phyloP scores from a whole-genome alignment of 129 eudicot species.

The Artemisia tridentata region DNA sequence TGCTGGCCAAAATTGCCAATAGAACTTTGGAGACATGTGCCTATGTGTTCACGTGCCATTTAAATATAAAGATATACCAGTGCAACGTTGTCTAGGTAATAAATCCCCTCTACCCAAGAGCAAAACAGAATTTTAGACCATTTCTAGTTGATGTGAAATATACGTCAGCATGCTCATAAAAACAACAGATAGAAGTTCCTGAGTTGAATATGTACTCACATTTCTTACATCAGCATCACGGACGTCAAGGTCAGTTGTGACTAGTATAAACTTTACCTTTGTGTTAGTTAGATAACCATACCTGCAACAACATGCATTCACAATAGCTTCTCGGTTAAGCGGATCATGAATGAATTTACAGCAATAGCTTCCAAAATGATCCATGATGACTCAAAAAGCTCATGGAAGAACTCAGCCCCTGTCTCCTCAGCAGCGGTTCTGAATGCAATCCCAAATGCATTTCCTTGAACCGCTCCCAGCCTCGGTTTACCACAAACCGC shows the following conservation, averaged over 20 bases:
- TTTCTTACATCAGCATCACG: conserved; percentile 94
- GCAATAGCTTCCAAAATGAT: too few species aligned
- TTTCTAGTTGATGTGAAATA: neutral
- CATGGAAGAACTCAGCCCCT: too few species aligned
- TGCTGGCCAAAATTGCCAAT: too few species aligned
- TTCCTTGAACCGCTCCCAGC: too few species aligned
- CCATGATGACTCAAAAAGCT: too few species aligned
- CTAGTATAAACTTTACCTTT: conserved; percentile 96
- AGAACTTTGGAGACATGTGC: neutral
- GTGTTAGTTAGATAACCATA: conserved; percentile 97
- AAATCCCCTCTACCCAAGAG: neutral
- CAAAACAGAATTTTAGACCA: neutral
- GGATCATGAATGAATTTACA: too few species aligned
- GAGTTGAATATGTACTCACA: conserved; percentile 50
- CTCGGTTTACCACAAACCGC: too few species aligned
- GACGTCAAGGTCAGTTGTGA: conserved; percentile 91
- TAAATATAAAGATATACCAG: neutral
- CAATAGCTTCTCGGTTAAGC: too few species aligned
- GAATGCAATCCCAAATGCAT: too few species aligned
- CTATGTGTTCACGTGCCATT: neutral
- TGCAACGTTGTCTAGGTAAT: neutral
- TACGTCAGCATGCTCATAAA: neutral
- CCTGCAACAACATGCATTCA: conserved; percentile 49
- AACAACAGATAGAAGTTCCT: neutral
- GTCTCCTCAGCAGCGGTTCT: too few species aligned